Percentiles rank a stretch among this genome's conserved stretches.
phyloP scores from a whole-genome alignment of 2,329 filamentous ascomycete species.

The Apiospora arundinis region DNA sequence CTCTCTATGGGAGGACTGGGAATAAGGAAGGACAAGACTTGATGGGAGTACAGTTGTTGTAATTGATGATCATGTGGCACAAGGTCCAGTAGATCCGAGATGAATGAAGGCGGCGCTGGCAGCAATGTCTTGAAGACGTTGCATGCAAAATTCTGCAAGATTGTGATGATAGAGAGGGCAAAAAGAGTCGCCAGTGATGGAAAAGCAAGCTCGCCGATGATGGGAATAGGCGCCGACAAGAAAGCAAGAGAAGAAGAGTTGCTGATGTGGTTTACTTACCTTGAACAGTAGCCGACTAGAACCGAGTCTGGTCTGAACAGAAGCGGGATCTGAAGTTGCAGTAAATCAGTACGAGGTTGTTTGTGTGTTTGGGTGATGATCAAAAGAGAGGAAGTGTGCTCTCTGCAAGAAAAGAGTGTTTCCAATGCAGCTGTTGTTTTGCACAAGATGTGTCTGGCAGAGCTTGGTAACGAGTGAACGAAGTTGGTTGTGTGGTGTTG shows the following conservation, averaged over 20 bases:
- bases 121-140: not conserved
- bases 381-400: not conserved
- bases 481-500: constrained; percentile 1
- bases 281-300: constrained; percentile 34
- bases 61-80: not conserved
- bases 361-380: not conserved
- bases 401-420: not conserved
- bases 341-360: constrained; percentile 18
- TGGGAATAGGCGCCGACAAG: no score
- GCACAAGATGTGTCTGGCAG: not conserved
- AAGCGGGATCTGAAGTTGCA: constrained; percentile 29
- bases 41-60: not conserved
- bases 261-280: constrained; percentile 28
- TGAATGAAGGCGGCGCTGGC: not conserved
- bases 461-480: not conserved
- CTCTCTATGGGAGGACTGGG: not conserved
- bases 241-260: constrained; percentile 7
- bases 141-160: not conserved
- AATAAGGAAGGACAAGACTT: not conserved
- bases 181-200: no score
- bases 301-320: constrained; percentile 32
- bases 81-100: not conserved
- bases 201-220: no score
- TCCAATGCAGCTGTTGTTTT: not conserved
- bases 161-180: not conserved